Percentiles rank a stretch among this genome's conserved stretches.
phyloP scores from a whole-genome alignment of 139 green algal species.

The Tetradesmus lagerheimii region DNA sequence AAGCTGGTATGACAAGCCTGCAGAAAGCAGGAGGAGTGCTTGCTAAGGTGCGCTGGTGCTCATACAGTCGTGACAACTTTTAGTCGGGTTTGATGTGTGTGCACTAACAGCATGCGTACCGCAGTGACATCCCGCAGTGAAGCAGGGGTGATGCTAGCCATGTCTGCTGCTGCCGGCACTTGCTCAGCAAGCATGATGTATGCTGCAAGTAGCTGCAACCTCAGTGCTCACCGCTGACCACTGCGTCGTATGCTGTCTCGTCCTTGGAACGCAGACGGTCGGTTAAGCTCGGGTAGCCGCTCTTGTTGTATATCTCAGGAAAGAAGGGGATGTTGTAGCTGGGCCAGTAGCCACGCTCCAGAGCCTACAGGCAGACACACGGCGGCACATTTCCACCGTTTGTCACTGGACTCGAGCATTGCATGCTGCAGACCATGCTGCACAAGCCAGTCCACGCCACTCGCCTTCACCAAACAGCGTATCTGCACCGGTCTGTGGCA shows the following conservation, averaged over 20 bases:
- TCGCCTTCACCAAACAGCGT: too few species aligned
- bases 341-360: slow-evolving; percentile 77
- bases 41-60: not conserved
- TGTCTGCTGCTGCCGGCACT: too few species aligned
- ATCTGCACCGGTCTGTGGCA: too few species aligned
- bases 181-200: too few species aligned
- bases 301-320: slow-evolving; percentile 62
- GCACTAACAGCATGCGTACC: too few species aligned
- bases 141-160: too few species aligned
- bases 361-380: slow-evolving; percentile 25
- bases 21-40: too few species aligned
- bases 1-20: slow-evolving; percentile 66
- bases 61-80: too few species aligned
- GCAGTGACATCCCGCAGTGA: not conserved
- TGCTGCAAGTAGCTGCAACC: not conserved
- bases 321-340: slow-evolving; percentile 86
- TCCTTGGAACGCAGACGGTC: not conserved
- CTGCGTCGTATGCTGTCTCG: not conserved
- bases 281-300: slow-evolving; percentile 58
- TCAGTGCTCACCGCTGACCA: slow-evolving; percentile 4
- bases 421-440: too few species aligned
- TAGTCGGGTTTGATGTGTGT: not conserved
- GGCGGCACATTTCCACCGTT: not conserved
- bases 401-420: too few species aligned
- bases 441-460: too few species aligned